Conservation (phyloP, 106 monocot species). For the Cymbidium sinense region DNA sequence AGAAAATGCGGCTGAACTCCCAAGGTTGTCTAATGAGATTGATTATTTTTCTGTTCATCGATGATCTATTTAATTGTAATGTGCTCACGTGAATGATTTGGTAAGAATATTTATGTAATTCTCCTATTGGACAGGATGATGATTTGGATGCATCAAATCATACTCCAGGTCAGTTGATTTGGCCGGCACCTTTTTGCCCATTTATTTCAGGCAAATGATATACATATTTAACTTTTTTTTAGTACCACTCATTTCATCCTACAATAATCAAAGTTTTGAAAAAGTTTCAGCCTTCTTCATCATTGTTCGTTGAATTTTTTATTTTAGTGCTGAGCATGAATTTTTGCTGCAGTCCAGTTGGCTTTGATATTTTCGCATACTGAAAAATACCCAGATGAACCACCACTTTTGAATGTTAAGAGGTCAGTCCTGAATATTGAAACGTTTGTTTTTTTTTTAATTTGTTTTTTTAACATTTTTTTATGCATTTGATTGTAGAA, state of each 20-base stretch:
- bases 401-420: constrained; percentile 81
- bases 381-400: constrained; percentile 92
- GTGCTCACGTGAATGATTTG: not conserved
- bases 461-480: not conserved
- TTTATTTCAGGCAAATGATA: not conserved
- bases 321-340: not conserved
- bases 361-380: constrained; percentile 88
- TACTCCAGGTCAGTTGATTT: constrained; percentile 42
- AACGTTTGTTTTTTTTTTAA: not conserved
- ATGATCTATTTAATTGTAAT: not conserved
- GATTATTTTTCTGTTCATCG: not conserved
- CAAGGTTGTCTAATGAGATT: not conserved
- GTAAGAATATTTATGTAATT: not conserved
- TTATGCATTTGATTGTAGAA: not conserved
- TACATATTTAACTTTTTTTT: not conserved
- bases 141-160: constrained; percentile 55
- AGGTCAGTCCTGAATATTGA: constrained; percentile 37
- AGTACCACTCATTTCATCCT: not conserved
- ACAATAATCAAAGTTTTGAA: not conserved
- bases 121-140: constrained; percentile 48
- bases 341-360: constrained; percentile 68
- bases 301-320: not conserved
- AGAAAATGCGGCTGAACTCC: not conserved
- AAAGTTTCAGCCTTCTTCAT: not conserved
- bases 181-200: not conserved